A percentile compares a stretch with the other conserved stretches of the same genome.
These are phyloP conservation scores for Arthrobotrys pseudoclavata DNA, from an alignment of 2,329 filamentous ascomycete genomes.

Conservation along the genomic window DNA sequence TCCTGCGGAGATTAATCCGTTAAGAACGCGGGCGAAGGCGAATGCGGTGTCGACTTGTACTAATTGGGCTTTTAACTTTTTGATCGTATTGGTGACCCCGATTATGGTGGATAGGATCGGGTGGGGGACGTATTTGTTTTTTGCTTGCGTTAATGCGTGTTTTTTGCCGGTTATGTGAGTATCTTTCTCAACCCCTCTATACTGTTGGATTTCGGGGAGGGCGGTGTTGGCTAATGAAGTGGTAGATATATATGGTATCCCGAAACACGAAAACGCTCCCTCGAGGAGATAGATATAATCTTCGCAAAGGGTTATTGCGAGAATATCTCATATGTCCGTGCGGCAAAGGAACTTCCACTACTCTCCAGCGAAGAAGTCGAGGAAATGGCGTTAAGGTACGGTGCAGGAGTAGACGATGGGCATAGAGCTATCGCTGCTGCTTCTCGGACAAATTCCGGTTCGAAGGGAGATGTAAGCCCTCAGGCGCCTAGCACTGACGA, in stretches of 20 bases:
- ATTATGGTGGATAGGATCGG: conserved; percentile 63
- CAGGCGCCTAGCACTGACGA: conserved; percentile 8
- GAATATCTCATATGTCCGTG: conserved; percentile 73
- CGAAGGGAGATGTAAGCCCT: conserved; percentile 8
- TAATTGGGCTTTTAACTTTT: conserved; percentile 65
- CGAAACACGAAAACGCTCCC: conserved; percentile 63
- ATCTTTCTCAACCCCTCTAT: conserved; percentile 23
- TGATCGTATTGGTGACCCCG: conserved; percentile 64
- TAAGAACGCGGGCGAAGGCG: conserved; percentile 71
- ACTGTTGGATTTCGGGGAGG: background rate
- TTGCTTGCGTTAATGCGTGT: conserved; percentile 65
- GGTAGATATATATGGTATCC: conserved; percentile 31
- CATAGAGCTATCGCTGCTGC: conserved; percentile 27
- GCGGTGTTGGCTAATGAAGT: background rate
- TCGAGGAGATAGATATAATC: conserved; percentile 66
- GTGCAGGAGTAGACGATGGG: conserved; percentile 57
- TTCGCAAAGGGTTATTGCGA: conserved; percentile 71
- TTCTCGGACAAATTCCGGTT: conserved; percentile 20
- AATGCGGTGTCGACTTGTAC: conserved; percentile 75
- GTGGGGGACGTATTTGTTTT: conserved; percentile 66
- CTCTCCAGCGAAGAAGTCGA: conserved; percentile 71
- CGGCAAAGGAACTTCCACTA: conserved; percentile 72
- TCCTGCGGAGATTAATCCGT: conserved; percentile 72
- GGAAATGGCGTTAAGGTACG: conserved; percentile 67
- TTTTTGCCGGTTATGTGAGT: conserved; percentile 67